Conservation (phyloP, 192 early-diverging fungal genomes). For the Backusella circina region DNA sequence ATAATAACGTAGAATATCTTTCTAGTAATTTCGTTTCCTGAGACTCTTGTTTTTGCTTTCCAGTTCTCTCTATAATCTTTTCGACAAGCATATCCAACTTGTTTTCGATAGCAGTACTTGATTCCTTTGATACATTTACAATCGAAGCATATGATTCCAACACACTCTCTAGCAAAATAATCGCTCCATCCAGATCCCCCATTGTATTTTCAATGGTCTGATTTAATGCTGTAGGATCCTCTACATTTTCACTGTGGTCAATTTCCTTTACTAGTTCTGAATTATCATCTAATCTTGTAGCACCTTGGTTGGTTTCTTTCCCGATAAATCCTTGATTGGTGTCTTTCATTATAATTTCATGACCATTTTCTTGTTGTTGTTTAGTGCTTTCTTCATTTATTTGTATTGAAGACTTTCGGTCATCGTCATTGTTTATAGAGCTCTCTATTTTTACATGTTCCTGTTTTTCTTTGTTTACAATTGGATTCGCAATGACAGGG, state of each 20-base stretch:
- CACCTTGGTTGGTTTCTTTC: neutral
- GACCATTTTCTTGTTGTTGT: neutral
- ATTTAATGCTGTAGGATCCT: neutral
- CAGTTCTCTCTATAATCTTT: neutral
- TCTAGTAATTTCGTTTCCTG: conserved; percentile 6
- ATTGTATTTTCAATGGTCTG: neutral
- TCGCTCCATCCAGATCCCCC: neutral
- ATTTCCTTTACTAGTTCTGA: neutral
- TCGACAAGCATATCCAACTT: conserved; percentile 4
- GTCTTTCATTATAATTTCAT: neutral
- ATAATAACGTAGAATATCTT: neutral
- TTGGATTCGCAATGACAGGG: neutral
- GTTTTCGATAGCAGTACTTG: neutral
- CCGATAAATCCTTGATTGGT: neutral
- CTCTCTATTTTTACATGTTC: neutral
- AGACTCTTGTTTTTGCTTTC: conserved; percentile 2
- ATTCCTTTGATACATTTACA: neutral
- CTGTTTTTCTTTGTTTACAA: no score
- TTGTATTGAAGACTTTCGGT: neutral
- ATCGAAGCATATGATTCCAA: neutral
- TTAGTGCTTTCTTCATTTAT: neutral
- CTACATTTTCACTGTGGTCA: neutral
- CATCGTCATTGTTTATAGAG: neutral
- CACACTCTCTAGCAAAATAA: conserved; percentile 1
- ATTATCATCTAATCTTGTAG: neutral